phyloP scores from a whole-genome alignment of 306 rosid genomes.

The Trifolium fragiferum region DNA sequence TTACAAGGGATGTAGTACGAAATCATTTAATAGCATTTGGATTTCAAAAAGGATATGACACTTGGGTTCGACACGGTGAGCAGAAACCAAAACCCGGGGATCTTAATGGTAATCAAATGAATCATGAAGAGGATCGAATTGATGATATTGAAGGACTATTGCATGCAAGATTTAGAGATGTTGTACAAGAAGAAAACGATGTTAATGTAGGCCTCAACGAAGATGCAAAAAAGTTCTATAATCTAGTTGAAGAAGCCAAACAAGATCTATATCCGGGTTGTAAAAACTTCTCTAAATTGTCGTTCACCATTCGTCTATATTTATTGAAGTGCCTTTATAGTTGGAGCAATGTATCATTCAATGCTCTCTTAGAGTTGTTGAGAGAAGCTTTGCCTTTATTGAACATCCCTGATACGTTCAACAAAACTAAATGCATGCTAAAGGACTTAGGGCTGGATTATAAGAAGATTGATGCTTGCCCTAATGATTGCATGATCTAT shows the following conservation, averaged over 20 bases:
- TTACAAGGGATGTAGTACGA: background rate
- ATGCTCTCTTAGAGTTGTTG: too few relatives aligned
- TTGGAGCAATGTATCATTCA: too few relatives aligned
- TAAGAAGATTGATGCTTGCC: background rate
- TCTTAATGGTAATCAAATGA: background rate
- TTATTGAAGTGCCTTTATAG: too few relatives aligned
- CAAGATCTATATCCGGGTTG: background rate
- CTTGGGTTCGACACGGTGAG: background rate
- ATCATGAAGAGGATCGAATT: background rate
- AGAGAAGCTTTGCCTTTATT: too few relatives aligned
- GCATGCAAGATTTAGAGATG: conserved; percentile 2
- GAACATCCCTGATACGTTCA: too few relatives aligned
- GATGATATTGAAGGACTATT: conserved; percentile 8
- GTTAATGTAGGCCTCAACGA: background rate
- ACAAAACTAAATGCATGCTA: too few relatives aligned
- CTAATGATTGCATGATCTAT: background rate
- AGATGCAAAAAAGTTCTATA: background rate
- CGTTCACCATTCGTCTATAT: background rate
- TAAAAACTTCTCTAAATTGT: background rate
- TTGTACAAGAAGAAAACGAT: background rate
- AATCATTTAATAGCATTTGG: background rate
- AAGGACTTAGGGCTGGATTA: background rate
- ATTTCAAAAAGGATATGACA: background rate
- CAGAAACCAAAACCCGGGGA: background rate
- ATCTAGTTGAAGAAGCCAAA: background rate